phyloP scores from a whole-genome alignment of 768 basidiomycete genomes.

The Mycena venus region DNA sequence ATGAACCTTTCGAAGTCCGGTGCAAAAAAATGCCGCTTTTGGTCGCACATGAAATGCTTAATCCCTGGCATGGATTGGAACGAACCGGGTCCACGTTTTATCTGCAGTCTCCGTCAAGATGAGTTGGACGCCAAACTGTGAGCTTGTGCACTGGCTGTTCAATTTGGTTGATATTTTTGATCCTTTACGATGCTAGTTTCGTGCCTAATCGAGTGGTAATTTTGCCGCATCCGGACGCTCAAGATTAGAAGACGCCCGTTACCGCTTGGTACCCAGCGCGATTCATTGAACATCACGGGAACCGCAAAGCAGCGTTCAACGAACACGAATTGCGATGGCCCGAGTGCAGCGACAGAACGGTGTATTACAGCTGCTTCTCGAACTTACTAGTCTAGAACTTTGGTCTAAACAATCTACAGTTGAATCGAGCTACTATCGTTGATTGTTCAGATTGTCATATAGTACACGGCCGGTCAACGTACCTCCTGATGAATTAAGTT shows the following conservation, averaged over 20 bases:
- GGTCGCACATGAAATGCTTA: background rate
- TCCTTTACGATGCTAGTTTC: background rate
- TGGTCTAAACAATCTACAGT: no score
- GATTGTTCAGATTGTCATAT: no score
- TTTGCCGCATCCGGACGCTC: background rate
- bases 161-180: background rate
- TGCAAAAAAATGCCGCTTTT: background rate
- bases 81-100: background rate
- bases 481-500: no score
- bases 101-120: background rate
- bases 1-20: background rate
- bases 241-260: background rate
- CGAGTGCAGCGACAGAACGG: background rate
- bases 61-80: background rate
- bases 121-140: background rate
- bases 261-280: slow-evolving; percentile 12
- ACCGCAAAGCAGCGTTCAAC: background rate
- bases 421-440: no score
- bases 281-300: background rate
- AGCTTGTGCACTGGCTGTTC: background rate
- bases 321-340: slow-evolving; percentile 8
- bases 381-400: background rate
- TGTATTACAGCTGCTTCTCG: background rate
- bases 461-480: no score
- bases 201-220: background rate